These are phyloP conservation scores for Marsdenia floribunda DNA, from an alignment of 257 asterid genomes.

Conservation along the genomic window DNA sequence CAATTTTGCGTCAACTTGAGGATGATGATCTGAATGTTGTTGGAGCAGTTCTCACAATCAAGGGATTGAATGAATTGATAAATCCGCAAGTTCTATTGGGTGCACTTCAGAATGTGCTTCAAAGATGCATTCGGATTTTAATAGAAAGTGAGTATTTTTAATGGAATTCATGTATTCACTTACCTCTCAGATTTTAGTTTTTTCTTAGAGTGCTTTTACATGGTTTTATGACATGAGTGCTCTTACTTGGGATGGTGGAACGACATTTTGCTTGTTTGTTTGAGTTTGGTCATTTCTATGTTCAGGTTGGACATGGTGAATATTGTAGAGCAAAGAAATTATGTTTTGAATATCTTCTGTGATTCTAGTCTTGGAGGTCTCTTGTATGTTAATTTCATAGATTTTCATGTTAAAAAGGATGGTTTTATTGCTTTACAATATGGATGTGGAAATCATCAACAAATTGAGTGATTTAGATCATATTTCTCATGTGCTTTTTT, in stretches of 20 bases:
- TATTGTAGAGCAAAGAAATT: not conserved
- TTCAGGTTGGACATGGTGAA: slow-evolving; percentile 10
- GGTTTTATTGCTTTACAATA: not conserved
- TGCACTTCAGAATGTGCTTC: slow-evolving; percentile 50
- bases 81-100: slow-evolving; percentile 44
- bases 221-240: not conserved
- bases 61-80: slow-evolving; percentile 46
- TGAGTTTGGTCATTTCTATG: not conserved
- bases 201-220: not conserved
- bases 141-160: slow-evolving; percentile 45
- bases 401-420: slow-evolving; percentile 1
- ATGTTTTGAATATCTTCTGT: not conserved
- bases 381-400: not conserved
- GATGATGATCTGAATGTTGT: slow-evolving; percentile 84
- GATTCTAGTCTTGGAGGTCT: not conserved
- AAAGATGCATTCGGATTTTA: slow-evolving; percentile 54
- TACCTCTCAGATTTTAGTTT: not conserved
- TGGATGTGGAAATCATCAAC: not conserved
- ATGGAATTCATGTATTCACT: not conserved
- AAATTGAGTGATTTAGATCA: not conserved
- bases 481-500: not conserved
- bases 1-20: slow-evolving; percentile 59
- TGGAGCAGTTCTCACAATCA: slow-evolving; percentile 55
- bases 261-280: not conserved
- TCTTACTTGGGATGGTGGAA: not conserved